Evolutionary conservation across 129 eudicot species (phyloP), one percentile per base, ranked within the genome.

Genomic region (Saussurea involucrata): DNA sequence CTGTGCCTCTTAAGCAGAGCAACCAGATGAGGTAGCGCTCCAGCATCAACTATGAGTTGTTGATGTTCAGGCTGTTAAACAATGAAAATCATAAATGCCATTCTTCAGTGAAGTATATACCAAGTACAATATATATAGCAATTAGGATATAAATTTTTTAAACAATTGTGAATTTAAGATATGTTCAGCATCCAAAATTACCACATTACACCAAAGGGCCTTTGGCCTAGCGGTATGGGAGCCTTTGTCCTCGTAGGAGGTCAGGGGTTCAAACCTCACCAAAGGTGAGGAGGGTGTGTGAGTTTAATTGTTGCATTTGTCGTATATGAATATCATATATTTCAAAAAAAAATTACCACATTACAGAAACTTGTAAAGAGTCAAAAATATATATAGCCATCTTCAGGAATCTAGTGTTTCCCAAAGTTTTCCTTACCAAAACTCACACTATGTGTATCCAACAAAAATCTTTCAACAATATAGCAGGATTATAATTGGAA

Each of bases 11-110:
- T 89, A 63, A 95, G 85, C 71, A 95, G 77, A 86, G 76, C 81
- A 76, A 95, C 96, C 40, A 95, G 92, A 83, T 60, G 92, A 57
- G 97, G 89, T 63, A 91, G 76, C 37, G 98, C 98, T 83, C 98
- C 98, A 72, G 96, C 92, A 83, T 95, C 98, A 75, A 89, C 96
- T 77, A 95, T 89, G 31, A 72, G 86, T 66, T 91, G 94, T 71
- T 95, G 98, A 82, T 91, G 88, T 83, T 93, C 98, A 6, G 97
- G 97, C 98, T 93, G 90, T 68, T 36, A 66, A 66, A 66, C 33
- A 74, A 60, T 13, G 40, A 6, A 73, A 12, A 63, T 7, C 36
- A 65, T 21, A 25, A 63, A 63, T 32, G 21, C 9, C 17, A 70
- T 70, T 34, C 18, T 37, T 61, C 63, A 25, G 6, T 7, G 61